A percentile compares a stretch with the other conserved stretches of the same genome.
Evolutionary conservation across 2,329 filamentous ascomycete genomes (phyloP).

Genomic region (Corniculantispora saksenae): DNA sequence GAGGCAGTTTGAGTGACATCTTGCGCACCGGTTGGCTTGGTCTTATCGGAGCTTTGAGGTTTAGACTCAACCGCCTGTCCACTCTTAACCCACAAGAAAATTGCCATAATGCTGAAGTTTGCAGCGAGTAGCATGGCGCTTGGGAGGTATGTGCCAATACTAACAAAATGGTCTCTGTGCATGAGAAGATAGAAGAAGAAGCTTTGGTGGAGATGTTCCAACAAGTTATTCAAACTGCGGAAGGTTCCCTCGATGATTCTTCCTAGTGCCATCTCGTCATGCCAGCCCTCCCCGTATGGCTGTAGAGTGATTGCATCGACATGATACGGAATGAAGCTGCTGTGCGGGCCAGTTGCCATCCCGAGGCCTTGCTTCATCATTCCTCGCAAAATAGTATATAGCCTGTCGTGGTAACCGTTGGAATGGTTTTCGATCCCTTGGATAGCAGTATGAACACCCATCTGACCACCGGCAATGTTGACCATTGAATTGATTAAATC

Average conservation of each 20-base stretch:
- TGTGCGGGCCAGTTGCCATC: slow-evolving; percentile 86
- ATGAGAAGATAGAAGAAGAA: slow-evolving; percentile 99
- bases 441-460: slow-evolving; percentile 81
- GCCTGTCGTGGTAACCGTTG: slow-evolving; percentile 76
- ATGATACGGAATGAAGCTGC: slow-evolving; percentile 95
- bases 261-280: slow-evolving; percentile 96
- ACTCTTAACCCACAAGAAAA: slow-evolving; percentile 90
- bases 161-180: slow-evolving; percentile 89
- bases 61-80: slow-evolving; percentile 48
- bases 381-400: slow-evolving; percentile 85
- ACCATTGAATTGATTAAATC: slow-evolving; percentile 95
- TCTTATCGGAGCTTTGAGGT: slow-evolving; percentile 15
- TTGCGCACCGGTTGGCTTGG: slow-evolving; percentile 13
- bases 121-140: slow-evolving; percentile 96
- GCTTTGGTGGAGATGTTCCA: slow-evolving; percentile 96
- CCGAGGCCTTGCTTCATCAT: slow-evolving; percentile 92
- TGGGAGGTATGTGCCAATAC: slow-evolving; percentile 94
- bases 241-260: slow-evolving; percentile 87
- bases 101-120: slow-evolving; percentile 94
- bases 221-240: slow-evolving; percentile 89
- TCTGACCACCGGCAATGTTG: slow-evolving; percentile 83
- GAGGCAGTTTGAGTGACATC: slow-evolving; percentile 1
- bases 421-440: slow-evolving; percentile 87
- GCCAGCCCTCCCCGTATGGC: slow-evolving; percentile 87
- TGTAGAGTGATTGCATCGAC: slow-evolving; percentile 94